A percentile compares a stretch with the other conserved stretches of the same genome.
phyloP scores from a whole-genome alignment of 768 basidiomycete genomes.

The Russula lepida region DNA sequence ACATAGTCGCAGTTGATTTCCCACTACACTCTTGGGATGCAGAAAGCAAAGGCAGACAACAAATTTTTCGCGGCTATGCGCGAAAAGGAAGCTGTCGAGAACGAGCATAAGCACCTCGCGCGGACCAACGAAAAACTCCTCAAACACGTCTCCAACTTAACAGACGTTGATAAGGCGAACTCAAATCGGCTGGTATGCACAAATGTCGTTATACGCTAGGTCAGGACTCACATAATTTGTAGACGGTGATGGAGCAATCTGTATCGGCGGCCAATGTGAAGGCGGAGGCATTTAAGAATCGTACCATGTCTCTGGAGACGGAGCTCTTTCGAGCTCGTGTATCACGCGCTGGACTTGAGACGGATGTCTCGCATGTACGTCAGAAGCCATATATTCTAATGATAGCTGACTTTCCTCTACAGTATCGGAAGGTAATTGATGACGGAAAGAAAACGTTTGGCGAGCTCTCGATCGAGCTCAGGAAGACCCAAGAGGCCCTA shows the following conservation, averaged over 20 bases:
- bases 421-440: slow-evolving; percentile 4
- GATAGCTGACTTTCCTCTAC: neutral
- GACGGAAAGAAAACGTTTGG: slow-evolving; percentile 1
- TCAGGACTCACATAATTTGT: neutral
- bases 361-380: slow-evolving; percentile 4
- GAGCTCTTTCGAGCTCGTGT: slow-evolving; percentile 6
- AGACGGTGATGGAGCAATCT: slow-evolving; percentile 18
- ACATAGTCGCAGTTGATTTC: neutral
- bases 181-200: slow-evolving; percentile 49
- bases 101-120: slow-evolving; percentile 57
- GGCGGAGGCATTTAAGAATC: neutral
- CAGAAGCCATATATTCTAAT: neutral
- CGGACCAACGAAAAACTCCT: slow-evolving; percentile 52
- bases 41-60: slow-evolving; percentile 96
- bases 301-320: neutral
- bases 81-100: slow-evolving; percentile 74
- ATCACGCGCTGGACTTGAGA: neutral
- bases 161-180: slow-evolving; percentile 56
- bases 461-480: neutral
- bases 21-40: slow-evolving; percentile 11
- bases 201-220: neutral
- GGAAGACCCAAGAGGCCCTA: neutral
- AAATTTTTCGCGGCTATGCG: slow-evolving; percentile 90
- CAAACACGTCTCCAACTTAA: slow-evolving; percentile 55
- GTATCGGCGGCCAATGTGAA: neutral